Conservation (phyloP, 2,329 filamentous ascomycete species). For the Coniochaeta sp. region DNA sequence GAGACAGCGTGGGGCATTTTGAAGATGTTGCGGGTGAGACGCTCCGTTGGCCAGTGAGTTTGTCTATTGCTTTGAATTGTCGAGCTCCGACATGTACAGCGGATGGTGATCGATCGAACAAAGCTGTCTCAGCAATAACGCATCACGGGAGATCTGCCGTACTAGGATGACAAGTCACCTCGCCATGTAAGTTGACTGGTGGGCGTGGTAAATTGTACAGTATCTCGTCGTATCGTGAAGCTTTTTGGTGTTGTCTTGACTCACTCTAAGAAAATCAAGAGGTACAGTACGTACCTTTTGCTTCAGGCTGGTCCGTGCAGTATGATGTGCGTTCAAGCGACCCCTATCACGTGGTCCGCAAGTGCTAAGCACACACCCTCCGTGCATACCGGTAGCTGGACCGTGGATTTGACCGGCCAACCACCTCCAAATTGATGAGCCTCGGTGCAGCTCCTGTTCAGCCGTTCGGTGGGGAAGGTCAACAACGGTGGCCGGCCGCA, state of each 20-base stretch:
- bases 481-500: neutral
- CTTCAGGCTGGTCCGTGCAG: neutral
- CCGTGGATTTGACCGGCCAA: constrained; percentile 8
- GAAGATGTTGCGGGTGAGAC: neutral
- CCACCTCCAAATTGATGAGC: constrained; percentile 5
- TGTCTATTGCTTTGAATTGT: neutral
- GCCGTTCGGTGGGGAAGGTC: neutral
- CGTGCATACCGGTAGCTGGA: neutral
- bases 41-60: neutral
- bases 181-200: too few relatives aligned
- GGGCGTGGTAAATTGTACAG: too few relatives aligned
- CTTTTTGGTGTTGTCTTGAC: constrained; percentile 3
- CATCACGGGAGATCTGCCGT: neutral
- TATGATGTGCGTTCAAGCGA: neutral
- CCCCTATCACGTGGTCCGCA: neutral
- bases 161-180: too few relatives aligned
- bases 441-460: neutral
- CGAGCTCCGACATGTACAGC: neutral
- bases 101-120: neutral
- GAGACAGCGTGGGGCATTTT: constrained; percentile 69
- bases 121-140: neutral
- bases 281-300: too few relatives aligned
- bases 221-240: too few relatives aligned
- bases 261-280: neutral
- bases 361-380: neutral